phyloP scores from a whole-genome alignment of 345 rosid genomes.

The Eucalyptus decipiens region DNA sequence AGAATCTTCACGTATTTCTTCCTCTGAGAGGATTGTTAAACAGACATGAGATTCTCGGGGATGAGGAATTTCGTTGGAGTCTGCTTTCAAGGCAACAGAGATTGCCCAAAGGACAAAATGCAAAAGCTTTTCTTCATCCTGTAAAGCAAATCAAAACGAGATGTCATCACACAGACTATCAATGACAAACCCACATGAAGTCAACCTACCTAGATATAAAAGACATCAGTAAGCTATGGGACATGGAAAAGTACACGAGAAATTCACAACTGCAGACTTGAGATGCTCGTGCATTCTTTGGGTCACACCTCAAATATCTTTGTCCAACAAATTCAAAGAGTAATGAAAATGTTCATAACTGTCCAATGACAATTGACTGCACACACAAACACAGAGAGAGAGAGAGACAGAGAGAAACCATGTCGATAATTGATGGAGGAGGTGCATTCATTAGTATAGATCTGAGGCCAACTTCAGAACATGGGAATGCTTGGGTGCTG shows the following conservation, averaged over 20 bases:
- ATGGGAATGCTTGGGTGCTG: conserved; percentile 12
- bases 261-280: neutral
- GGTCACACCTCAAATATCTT: neutral
- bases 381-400: neutral
- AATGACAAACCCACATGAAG: neutral
- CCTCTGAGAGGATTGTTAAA: conserved; percentile 6
- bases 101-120: neutral
- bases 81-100: neutral
- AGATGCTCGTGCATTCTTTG: neutral
- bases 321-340: neutral
- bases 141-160: neutral
- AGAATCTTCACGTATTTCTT: conserved; percentile 34
- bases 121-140: neutral
- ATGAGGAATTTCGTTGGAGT: conserved; percentile 7
- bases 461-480: conserved; percentile 48
- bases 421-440: conserved; percentile 35
- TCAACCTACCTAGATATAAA: neutral
- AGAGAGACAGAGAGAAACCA: conserved; percentile 27
- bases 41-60: conserved; percentile 3
- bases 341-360: neutral
- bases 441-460: conserved; percentile 66
- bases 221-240: neutral
- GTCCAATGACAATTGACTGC: neutral
- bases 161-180: neutral
- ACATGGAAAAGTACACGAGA: neutral